Evolutionary conservation across 257 asterid genomes (phyloP).

Genomic region (Voacanga thouarsii): DNA sequence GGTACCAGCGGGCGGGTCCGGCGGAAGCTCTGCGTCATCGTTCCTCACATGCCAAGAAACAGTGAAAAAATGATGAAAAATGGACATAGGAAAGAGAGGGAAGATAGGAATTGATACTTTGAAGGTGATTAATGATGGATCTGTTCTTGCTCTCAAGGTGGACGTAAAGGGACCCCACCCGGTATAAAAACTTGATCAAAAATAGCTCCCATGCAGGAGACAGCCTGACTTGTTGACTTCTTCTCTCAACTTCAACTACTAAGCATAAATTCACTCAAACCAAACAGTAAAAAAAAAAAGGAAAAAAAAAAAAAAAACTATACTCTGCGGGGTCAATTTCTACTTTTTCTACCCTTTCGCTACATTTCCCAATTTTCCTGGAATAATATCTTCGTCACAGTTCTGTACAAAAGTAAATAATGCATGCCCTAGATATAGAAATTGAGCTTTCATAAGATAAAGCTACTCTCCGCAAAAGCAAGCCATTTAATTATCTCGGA

Average conservation of each 20-base stretch:
- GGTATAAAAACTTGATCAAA: conserved; percentile 16
- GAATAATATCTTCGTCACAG: conserved; percentile 20
- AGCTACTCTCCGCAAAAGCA: conserved; percentile 38
- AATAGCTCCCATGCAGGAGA: conserved; percentile 71
- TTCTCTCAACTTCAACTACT: conserved; percentile 3
- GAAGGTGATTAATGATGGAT: conserved; percentile 15
- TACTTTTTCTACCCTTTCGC: conserved; percentile 16
- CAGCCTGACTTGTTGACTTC: conserved; percentile 52
- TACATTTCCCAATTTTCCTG: conserved; percentile 8
- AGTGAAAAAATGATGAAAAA: conserved; percentile 18
- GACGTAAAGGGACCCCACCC: conserved; percentile 12
- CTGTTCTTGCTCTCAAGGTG: conserved; percentile 14
- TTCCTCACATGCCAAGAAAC: conserved; percentile 19
- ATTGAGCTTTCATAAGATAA: conserved; percentile 50
- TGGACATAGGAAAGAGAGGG: conserved; percentile 1
- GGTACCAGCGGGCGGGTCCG: neutral
- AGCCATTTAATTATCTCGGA: conserved; percentile 25
- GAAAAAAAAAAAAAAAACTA: too few species aligned
- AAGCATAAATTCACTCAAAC: neutral
- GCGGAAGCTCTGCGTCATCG: conserved; percentile 6
- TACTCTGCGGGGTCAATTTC: conserved; percentile 3
- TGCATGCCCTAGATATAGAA: conserved; percentile 54
- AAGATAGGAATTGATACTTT: neutral
- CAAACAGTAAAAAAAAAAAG: too few species aligned
- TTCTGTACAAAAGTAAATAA: conserved; percentile 55